These are phyloP conservation scores for Arachnomyces sp. DNA, from an alignment of 2,329 filamentous ascomycete genomes.

Conservation along the genomic window DNA sequence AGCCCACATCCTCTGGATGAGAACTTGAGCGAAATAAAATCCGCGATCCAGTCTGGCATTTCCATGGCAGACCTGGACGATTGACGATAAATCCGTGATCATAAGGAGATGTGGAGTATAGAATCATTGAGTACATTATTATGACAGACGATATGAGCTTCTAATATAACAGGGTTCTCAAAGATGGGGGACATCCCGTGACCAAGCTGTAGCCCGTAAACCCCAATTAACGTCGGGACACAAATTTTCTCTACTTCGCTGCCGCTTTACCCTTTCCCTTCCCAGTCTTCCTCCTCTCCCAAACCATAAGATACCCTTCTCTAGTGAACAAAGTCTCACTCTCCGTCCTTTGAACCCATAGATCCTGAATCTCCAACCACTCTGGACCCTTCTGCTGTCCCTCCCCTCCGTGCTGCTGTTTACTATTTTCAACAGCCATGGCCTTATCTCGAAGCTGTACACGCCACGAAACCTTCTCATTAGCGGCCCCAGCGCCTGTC, in stretches of 20 bases:
- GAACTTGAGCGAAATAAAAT: too few species aligned
- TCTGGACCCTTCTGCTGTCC: conserved; percentile 50
- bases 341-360: conserved; percentile 84
- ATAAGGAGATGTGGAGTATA: too few species aligned
- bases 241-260: conserved; percentile 4
- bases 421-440: conserved; percentile 33
- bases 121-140: too few species aligned
- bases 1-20: too few species aligned
- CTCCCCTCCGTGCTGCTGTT: conserved; percentile 19
- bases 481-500: conserved; percentile 70
- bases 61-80: too few species aligned
- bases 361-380: conserved; percentile 89
- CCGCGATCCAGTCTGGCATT: too few species aligned
- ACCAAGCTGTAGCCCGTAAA: too few species aligned
- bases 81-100: too few species aligned
- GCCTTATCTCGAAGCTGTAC: conserved; percentile 78
- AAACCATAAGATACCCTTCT: conserved; percentile 92
- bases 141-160: too few species aligned
- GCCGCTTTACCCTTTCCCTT: conserved; percentile 33
- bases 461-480: conserved; percentile 90
- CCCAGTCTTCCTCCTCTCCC: conserved; percentile 65
- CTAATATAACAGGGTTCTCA: too few species aligned
- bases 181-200: too few species aligned
- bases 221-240: too few species aligned
- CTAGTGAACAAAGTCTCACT: conserved; percentile 85